A percentile compares a stretch with the other conserved stretches of the same genome.
Conservation (phyloP, 2,329 filamentous ascomycete species). For the Aspergillus sp. region DNA sequence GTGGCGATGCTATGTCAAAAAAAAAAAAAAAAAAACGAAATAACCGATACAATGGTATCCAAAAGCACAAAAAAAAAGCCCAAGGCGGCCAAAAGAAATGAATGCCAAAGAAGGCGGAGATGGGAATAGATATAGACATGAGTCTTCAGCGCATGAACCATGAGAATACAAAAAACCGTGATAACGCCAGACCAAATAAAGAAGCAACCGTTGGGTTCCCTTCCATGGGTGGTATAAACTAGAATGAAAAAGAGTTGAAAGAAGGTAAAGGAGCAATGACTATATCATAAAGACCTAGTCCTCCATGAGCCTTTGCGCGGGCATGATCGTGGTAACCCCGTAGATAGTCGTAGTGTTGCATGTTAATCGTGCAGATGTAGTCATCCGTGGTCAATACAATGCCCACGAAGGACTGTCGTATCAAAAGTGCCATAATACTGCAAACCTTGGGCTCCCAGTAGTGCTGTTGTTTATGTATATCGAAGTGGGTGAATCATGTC, state of each 20-base stretch:
- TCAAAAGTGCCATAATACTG: background rate
- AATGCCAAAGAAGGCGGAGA: slow-evolving; percentile 7
- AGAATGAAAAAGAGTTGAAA: background rate
- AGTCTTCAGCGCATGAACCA: slow-evolving; percentile 7
- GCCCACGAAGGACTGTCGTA: background rate
- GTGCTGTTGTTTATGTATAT: too few relatives aligned
- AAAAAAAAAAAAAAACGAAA: slow-evolving; percentile 11
- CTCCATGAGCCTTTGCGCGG: too few relatives aligned
- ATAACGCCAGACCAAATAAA: background rate
- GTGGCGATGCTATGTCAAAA: slow-evolving; percentile 10
- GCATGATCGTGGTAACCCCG: slow-evolving; percentile 18
- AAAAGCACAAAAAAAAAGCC: slow-evolving; percentile 10
- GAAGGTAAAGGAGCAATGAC: slow-evolving; percentile 3
- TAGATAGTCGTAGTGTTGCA: slow-evolving; percentile 17
- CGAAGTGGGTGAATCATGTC: too few relatives aligned
- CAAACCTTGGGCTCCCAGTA: too few relatives aligned
- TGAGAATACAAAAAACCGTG: background rate
- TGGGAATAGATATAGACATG: slow-evolving; percentile 10
- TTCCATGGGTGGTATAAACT: slow-evolving; percentile 5
- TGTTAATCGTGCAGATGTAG: slow-evolving; percentile 16
- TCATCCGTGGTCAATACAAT: background rate
- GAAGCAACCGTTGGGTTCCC: background rate
- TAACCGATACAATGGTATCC: slow-evolving; percentile 18
- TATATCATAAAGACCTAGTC: too few relatives aligned
- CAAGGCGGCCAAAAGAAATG: slow-evolving; percentile 4